Percentiles rank a stretch among this genome's conserved stretches.
These are phyloP conservation scores for Crithidia expoeki DNA, from an alignment of 208 protist species.

Conservation along the genomic window DNA sequence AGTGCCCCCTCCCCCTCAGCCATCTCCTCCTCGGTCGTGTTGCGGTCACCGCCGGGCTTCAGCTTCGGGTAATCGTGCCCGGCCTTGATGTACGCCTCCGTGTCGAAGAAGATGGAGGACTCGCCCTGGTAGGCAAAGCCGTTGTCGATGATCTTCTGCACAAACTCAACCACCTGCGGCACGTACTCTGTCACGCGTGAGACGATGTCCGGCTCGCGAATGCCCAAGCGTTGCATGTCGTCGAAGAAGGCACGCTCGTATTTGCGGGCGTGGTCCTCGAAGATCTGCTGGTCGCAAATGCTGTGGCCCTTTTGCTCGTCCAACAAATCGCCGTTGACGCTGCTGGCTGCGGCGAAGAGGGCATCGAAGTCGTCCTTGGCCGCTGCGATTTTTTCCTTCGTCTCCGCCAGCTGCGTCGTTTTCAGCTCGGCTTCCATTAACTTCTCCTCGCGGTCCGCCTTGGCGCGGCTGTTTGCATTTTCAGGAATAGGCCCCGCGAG, in stretches of 20 bases:
- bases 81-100: slow-evolving; percentile 74
- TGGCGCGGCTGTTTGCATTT: slow-evolving; percentile 47
- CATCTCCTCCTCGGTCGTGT: slow-evolving; percentile 89
- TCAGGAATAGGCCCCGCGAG: slow-evolving; percentile 58
- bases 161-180: slow-evolving; percentile 94
- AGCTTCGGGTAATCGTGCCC: slow-evolving; percentile 96
- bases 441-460: slow-evolving; percentile 81
- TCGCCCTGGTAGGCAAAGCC: slow-evolving; percentile 95
- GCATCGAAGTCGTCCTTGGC: slow-evolving; percentile 48
- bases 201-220: slow-evolving; percentile 92
- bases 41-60: slow-evolving; percentile 55
- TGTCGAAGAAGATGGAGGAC: slow-evolving; percentile 97
- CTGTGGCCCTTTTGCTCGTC: slow-evolving; percentile 69
- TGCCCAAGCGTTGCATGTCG: slow-evolving; percentile 91
- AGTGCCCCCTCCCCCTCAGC: slow-evolving; percentile 92
- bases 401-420: slow-evolving; percentile 61
- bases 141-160: slow-evolving; percentile 96
- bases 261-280: slow-evolving; percentile 79
- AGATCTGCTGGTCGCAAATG: slow-evolving; percentile 88
- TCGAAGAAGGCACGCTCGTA: slow-evolving; percentile 94
- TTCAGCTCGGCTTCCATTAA: slow-evolving; percentile 77
- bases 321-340: slow-evolving; percentile 81
- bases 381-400: slow-evolving; percentile 56
- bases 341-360: slow-evolving; percentile 63
- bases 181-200: slow-evolving; percentile 98